Base-by-base conservation (phyloP, 768 basidiomycete species). In the Multifurca ochricompacta region DNA sequence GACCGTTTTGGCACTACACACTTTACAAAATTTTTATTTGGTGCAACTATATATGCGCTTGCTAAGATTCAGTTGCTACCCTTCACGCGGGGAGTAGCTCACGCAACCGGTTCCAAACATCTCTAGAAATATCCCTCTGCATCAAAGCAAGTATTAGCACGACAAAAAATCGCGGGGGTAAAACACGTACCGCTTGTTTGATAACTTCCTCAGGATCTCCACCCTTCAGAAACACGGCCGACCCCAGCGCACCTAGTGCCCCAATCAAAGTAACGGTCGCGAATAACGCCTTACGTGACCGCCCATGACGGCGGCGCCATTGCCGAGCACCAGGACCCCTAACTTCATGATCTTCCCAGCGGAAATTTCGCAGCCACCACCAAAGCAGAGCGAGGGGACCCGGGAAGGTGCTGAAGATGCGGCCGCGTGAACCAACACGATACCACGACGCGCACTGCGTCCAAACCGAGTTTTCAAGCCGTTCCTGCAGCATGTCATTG, bases 391-490 rank as follows among this genome's bases (percentile, higher is more conserved):
- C 31, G n/a, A 60, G 40, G 11, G 59, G 51, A 11, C 59, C 51
- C 3, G 59, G 59, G 42, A 57, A 58, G 4, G 43, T 44, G 36
- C 46, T 36, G 25, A 39, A 11, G 31, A 60, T 47, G 23, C 51
- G 47, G 23, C 47, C 59, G 23, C 30, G 27, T 6, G 28, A 18
- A 2, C 56, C 56, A 13, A 31, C 37, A 16, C 56, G 56, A 47
- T 58, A 58, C 59, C 59, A 60, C 41, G 59, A 58, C 3, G 25
- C 31, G 51, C 56, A 60, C 28, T 53, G 45, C 21, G 56, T 18
- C 50, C 50, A 60, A 35, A 39, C 51, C 11, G 56, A 49, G 23
- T 47, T 31, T 9, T 40, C 13, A 3, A 60, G 48, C 8, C 48
- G 53, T 16, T 46, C 6, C 30, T 51, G 48, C 36, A 60, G 28